Evolutionary conservation across 1,284 basidiomycete species (phyloP).

Genomic region (Takashimella koratensis): DNA sequence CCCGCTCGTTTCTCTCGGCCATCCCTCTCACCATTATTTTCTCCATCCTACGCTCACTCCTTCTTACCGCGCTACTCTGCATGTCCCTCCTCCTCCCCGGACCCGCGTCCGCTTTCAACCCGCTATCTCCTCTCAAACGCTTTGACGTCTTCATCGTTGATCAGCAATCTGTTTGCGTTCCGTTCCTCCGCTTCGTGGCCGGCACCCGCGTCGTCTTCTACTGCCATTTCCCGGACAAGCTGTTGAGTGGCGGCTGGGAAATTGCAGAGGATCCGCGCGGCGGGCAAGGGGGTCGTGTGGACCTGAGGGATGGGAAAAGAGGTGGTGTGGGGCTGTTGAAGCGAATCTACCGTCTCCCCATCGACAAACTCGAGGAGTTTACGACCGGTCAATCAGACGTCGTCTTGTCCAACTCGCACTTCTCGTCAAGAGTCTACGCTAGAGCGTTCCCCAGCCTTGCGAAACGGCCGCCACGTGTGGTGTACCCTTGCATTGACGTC

Average conservation of each 20-base stretch:
- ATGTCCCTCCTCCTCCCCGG: constrained; percentile 46
- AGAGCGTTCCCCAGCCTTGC: constrained; percentile 70
- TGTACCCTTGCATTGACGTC: constrained; percentile 90
- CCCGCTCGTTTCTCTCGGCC: constrained; percentile 68
- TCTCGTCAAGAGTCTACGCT: constrained; percentile 76
- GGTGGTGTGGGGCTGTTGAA: constrained; percentile 56
- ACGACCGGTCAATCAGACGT: constrained; percentile 92
- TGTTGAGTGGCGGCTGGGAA: constrained; percentile 57
- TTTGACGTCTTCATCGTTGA: constrained; percentile 93
- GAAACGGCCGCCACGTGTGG: constrained; percentile 59
- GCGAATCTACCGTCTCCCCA: constrained; percentile 74
- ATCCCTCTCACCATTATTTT: constrained; percentile 73
- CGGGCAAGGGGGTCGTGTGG: constrained; percentile 31
- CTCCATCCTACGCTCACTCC: constrained; percentile 82
- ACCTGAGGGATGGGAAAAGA: constrained; percentile 4
- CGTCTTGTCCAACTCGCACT: constrained; percentile 87
- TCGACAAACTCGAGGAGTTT: constrained; percentile 84
- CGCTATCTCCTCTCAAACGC: constrained; percentile 28
- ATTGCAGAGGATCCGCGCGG: constrained; percentile 48
- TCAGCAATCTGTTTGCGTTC: constrained; percentile 87
- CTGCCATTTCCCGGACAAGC: constrained; percentile 95
- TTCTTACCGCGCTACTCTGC: constrained; percentile 67
- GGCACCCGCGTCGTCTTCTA: constrained; percentile 87
- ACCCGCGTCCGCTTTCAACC: constrained; percentile 35
- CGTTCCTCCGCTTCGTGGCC: constrained; percentile 66